Evolutionary conservation across 2,329 filamentous ascomycete species (phyloP), one percentile per base, ranked within the genome.

Genomic region (Amphichorda felina): DNA sequence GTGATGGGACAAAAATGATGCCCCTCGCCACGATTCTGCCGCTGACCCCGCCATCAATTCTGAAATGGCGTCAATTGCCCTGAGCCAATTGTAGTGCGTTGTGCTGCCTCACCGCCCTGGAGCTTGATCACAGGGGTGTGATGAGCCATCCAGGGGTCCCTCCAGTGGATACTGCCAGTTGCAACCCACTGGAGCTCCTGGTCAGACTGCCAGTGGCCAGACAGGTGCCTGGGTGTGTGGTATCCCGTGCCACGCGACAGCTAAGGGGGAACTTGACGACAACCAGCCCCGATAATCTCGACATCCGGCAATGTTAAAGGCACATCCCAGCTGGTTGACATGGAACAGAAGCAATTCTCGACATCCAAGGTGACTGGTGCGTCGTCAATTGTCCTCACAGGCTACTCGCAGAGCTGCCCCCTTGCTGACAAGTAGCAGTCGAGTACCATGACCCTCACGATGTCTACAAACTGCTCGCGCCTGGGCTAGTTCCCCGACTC

Each of bases 381-480:
- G 57, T 43, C 28, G 33, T 9, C 30, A n/a, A n/a, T n/a, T n/a
- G n/a, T n/a, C n/a, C n/a, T n/a, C n/a, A n/a, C n/a, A n/a, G n/a
- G n/a, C n/a, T n/a, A n/a, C n/a, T n/a, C n/a, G n/a, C n/a, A n/a
- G n/a, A n/a, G n/a, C n/a, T n/a, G n/a, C n/a, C n/a, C n/a, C n/a
- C n/a, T n/a, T n/a, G 35, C 34, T 36, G 30, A 33, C 41, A 32
- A 30, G 35, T 30, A 38, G 27, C 49, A 94, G 87, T 95, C 64
- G 88, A 96, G 68, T 98, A 94, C 63, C 86, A 83, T 63, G 91
- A 98, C 62, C 89, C 91, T 36, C 82, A 85, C 54, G 80, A 83
- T 50, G 73, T 96, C 43, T 96, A 89, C 60, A 78, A 84, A 40
- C 71, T 89, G 35, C 66, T 96, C 30, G 79, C 82, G 9, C 76